Conservation (phyloP, 352 stramenopile species). For the Paralagenidium karlingii region DNA sequence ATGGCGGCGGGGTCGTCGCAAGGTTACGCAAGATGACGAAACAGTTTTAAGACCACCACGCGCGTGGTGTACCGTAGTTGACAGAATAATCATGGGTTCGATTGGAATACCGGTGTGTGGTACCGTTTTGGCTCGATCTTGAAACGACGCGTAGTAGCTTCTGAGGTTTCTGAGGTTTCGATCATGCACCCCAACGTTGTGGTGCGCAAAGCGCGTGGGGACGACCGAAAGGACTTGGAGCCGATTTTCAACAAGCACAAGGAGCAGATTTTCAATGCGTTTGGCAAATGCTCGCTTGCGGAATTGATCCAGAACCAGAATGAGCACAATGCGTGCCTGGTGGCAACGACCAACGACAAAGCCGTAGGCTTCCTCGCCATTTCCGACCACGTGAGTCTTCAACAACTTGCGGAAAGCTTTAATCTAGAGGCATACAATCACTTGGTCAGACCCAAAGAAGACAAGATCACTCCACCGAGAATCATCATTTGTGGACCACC, state of each 20-base stretch:
- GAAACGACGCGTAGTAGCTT: too few species aligned
- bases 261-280: slow-evolving; percentile 45
- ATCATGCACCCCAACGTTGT: too few species aligned
- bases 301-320: slow-evolving; percentile 86
- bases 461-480: slow-evolving; percentile 28
- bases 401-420: slow-evolving; percentile 73
- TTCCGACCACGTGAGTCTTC: slow-evolving; percentile 78
- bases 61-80: too few species aligned
- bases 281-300: slow-evolving; percentile 88
- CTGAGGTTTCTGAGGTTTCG: too few species aligned
- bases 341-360: slow-evolving; percentile 16
- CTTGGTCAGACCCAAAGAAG: slow-evolving; percentile 28
- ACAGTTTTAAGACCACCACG: too few species aligned
- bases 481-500: slow-evolving; percentile 90
- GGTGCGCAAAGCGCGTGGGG: slow-evolving; percentile 53
- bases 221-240: slow-evolving; percentile 73
- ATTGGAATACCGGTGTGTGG: too few species aligned
- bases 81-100: too few species aligned
- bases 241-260: slow-evolving; percentile 55
- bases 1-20: too few species aligned
- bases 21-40: too few species aligned
- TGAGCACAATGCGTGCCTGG: slow-evolving; percentile 69
- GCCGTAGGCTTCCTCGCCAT: slow-evolving; percentile 72
- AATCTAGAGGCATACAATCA: slow-evolving; percentile 71
- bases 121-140: too few species aligned